Percentiles rank a stretch among this genome's conserved stretches.
These are phyloP conservation scores for Colletotrichum sublineola DNA, from an alignment of 2,329 filamentous ascomycete genomes.

Conservation along the genomic window DNA sequence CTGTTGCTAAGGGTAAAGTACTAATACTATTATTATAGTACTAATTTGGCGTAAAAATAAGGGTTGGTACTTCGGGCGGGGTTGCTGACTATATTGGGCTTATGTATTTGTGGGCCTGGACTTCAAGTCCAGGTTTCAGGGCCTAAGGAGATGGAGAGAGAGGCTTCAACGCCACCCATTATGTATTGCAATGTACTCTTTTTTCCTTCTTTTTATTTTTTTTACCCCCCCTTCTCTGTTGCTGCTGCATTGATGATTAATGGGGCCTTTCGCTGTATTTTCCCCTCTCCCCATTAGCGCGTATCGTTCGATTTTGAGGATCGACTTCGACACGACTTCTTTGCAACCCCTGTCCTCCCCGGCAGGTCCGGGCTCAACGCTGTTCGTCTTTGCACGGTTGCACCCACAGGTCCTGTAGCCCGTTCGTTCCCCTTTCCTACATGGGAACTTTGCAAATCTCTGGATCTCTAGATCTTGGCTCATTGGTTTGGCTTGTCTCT, in stretches of 20 bases:
- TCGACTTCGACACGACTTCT: constrained; percentile 20
- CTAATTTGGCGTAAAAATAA: too few species aligned
- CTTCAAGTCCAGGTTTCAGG: too few species aligned
- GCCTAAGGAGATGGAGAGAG: too few species aligned
- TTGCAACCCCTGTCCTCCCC: constrained; percentile 35
- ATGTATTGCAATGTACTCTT: neutral
- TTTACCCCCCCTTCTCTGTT: neutral
- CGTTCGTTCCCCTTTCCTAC: neutral
- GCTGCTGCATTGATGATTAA: constrained; percentile 2
- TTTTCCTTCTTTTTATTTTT: neutral
- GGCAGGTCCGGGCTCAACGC: constrained; percentile 35
- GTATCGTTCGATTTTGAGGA: constrained; percentile 26
- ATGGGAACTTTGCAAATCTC: neutral
- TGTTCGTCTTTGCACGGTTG: constrained; percentile 28
- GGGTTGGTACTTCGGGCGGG: too few species aligned
- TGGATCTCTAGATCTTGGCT: too few species aligned
- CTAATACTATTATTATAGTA: too few species aligned
- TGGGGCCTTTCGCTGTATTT: constrained; percentile 9
- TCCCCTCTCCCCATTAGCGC: constrained; percentile 7
- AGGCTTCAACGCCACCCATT: too few species aligned
- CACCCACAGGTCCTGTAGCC: constrained; percentile 11
- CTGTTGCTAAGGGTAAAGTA: too few species aligned
- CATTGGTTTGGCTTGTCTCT: neutral
- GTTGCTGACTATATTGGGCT: too few species aligned
- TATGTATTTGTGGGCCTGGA: too few species aligned